Conservation (phyloP, 1,284 basidiomycete genomes). For the Acaromyces ingoldii region DNA sequence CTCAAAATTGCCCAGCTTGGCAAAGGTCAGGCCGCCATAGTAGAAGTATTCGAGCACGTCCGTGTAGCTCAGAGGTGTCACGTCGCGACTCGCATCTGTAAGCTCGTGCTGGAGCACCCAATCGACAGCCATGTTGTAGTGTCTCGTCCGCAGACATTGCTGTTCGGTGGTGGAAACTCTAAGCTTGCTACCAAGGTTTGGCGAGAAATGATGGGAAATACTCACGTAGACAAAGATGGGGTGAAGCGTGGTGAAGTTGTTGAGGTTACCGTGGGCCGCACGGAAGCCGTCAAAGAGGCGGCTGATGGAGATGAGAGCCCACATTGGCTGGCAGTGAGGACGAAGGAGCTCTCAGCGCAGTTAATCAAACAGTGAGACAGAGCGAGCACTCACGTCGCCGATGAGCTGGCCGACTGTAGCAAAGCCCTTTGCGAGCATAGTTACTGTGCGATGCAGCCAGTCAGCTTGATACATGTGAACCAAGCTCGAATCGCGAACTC, state of each 20-base stretch:
- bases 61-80: conserved; percentile 1
- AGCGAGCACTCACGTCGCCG: neutral
- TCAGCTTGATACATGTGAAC: neutral
- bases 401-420: neutral
- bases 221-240: conserved; percentile 27
- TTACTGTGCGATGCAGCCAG: neutral
- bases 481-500: too few species aligned
- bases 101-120: conserved; percentile 23
- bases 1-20: conserved; percentile 17
- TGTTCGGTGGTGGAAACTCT: neutral
- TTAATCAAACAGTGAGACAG: neutral
- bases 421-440: neutral
- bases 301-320: neutral
- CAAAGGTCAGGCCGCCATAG: conserved; percentile 31
- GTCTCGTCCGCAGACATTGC: conserved; percentile 24
- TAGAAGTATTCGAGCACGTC: conserved; percentile 43
- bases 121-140: conserved; percentile 24
- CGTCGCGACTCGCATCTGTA: conserved; percentile 20
- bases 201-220: neutral
- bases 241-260: conserved; percentile 27
- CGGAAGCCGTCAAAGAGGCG: conserved; percentile 3
- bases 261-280: neutral
- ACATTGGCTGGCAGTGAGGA: neutral
- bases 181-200: neutral
- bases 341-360: too few species aligned